A percentile compares a stretch with the other conserved stretches of the same genome.
Evolutionary conservation across 1,284 basidiomycete genomes (phyloP).

Genomic region (Naganishia liquefaciens): DNA sequence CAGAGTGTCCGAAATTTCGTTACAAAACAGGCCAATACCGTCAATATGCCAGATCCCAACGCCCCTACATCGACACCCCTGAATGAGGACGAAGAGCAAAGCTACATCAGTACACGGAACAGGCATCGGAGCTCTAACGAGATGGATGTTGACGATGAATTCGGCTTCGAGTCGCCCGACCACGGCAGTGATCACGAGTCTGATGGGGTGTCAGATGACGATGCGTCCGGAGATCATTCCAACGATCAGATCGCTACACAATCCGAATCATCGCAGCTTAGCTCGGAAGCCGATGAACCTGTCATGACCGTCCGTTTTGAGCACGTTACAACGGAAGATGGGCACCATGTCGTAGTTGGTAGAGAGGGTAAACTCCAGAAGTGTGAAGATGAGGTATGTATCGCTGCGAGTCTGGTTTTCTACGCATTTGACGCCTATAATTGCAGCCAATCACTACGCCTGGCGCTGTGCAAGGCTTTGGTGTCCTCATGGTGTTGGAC

Average conservation of each 20-base stretch:
- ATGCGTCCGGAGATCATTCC: background rate
- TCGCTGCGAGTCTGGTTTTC: background rate
- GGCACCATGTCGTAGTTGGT: slow-evolving; percentile 72
- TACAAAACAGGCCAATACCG: slow-evolving; percentile 43
- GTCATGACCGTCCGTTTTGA: slow-evolving; percentile 67
- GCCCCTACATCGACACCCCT: slow-evolving; percentile 11
- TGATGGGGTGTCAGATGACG: background rate
- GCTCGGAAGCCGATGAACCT: slow-evolving; percentile 40
- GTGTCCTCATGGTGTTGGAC: slow-evolving; percentile 74
- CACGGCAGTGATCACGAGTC: slow-evolving; percentile 5
- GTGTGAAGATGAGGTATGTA: slow-evolving; percentile 76
- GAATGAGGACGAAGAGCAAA: background rate
- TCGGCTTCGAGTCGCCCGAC: slow-evolving; percentile 1
- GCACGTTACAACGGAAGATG: slow-evolving; percentile 68
- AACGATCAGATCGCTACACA: background rate
- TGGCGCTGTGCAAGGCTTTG: slow-evolving; percentile 82
- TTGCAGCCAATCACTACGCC: slow-evolving; percentile 79
- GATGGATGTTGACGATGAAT: background rate
- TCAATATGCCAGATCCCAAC: slow-evolving; percentile 36
- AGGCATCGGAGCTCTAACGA: slow-evolving; percentile 3
- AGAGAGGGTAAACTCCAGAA: slow-evolving; percentile 67
- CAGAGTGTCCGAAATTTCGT: slow-evolving; percentile 44
- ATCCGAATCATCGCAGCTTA: slow-evolving; percentile 25
- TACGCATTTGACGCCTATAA: background rate
- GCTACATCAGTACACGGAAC: background rate